Base-by-base conservation (phyloP, 1,139 yeast species). In the Lodderomyces theae region DNA sequence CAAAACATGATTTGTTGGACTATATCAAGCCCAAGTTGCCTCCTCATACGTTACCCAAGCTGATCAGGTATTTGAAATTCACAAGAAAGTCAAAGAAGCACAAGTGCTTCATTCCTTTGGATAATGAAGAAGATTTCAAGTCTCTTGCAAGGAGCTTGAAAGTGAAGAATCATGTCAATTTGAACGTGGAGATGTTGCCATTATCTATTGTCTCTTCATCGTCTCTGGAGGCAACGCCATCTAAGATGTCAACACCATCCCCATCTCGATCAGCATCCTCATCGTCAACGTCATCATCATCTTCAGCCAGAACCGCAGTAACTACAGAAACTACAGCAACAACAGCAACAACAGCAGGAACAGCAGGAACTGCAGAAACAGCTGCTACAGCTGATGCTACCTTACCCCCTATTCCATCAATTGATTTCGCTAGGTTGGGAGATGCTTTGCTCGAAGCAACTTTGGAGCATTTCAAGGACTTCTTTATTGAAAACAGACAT, bases 71-170 rank as follows among this genome's bases (percentile, higher is more conserved):
- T 5, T 13, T 28, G 22, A 21, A 30, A 5, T 46, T 34, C 30
- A 40, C 47, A 17, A 58, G 80, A 46, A 72, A 67, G 47, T 70
- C 77, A 7, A 74, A 73, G 57, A 71, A 70, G 49, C 60, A 61
- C 38, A 66, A 66, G 45, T 54, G 59, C 15, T 77, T 61, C 49
- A 72, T 76, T 4, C 49, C 60, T 8, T 62, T 79, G 51, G 67
- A 64, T 30, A 40, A 63, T 4, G 51, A 44, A 2, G 61, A 62
- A 10, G 82, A 77, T 47, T 78, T 72, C 53, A 68, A 61, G 47
- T 61, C 73, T 12, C 58, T 79, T 44, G 53, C 57, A 25, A 64
- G 82, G 46, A 74, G 80, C 39, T 61, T 72, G 49, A 60, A 64
- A 44, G 77, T 71, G n/a, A 72, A 72, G 52, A 66, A 60, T 42